These are phyloP conservation scores for Euphorbia schlechtendalii DNA, from an alignment of 441 rosid species.

Conservation along the genomic window DNA sequence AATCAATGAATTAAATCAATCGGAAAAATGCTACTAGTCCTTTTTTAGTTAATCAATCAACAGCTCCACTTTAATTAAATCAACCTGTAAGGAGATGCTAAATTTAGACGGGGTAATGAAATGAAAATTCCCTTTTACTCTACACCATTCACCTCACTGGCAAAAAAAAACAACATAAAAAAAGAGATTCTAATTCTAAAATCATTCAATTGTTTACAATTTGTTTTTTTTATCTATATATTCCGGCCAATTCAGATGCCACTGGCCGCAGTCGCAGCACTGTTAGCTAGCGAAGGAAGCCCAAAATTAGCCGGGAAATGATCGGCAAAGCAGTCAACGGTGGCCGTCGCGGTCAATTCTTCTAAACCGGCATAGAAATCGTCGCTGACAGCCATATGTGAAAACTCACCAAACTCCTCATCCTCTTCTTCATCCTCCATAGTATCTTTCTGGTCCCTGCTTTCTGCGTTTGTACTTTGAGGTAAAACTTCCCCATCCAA, in stretches of 20 bases:
- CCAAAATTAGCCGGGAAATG: conserved; percentile 52
- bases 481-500: conserved; percentile 38
- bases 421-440: conserved; percentile 66
- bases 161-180: no score
- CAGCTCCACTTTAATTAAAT: background rate
- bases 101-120: background rate
- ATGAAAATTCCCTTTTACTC: conserved; percentile 2
- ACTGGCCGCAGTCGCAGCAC: conserved; percentile 47
- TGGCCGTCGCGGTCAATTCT: conserved; percentile 36
- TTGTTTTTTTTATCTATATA: no score
- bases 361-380: conserved; percentile 75
- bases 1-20: background rate
- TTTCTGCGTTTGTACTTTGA: conserved; percentile 33
- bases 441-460: conserved; percentile 38
- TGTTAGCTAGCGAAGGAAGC: conserved; percentile 51
- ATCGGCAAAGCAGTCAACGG: conserved; percentile 44
- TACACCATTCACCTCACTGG: background rate
- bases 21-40: background rate
- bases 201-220: no score
- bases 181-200: no score
- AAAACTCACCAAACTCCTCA: conserved; percentile 49
- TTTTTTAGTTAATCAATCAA: background rate
- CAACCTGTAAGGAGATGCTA: background rate
- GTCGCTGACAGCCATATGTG: conserved; percentile 54
- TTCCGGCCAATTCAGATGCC: conserved; percentile 32